Base-by-base conservation (phyloP, 2,329 filamentous ascomycete species). In the Capronia epimyces region DNA sequence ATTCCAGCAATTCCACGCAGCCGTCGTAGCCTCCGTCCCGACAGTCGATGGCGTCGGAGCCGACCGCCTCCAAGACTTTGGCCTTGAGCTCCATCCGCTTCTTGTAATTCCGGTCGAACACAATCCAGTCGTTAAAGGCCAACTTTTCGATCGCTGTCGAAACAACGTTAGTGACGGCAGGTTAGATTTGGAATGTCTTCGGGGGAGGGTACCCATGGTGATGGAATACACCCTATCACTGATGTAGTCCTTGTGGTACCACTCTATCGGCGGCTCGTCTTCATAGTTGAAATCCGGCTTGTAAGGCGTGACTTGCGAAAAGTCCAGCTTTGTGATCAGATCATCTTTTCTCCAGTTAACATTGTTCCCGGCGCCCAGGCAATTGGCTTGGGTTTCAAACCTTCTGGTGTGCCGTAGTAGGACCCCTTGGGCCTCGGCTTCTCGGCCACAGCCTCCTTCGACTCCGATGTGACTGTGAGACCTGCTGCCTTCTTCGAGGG, bases 1-100 rank as follows among this genome's bases (percentile, higher is more conserved):
- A 39, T 21, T 39, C 36, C 12, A 39, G 36, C 36, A 39, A n/a
- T 18, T 39, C 36, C 15, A 39, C 36, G 21, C 36, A 39, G 12
- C 36, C 36, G 21, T n/a, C 36, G 16, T 39, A 39, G n/a, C 36
- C 36, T 39, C 16, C 36, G 16, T 39, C 36, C 21, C 36, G 13
- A 9, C 36, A 39, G n/a, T 39, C 36, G 36, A 39, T 39, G 21
- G 36, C 36, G 36, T 39, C 36, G 16, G 36, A 39, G 10, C 36
- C 36, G 1, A 18, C 36, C 16, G 13, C 3, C 18, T n/a, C 36
- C 15, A 39, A 15, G n/a, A 39, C 36, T 18, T 39, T 39, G 36
- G 36, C 36, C 21, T 39, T 39, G 36, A 39, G 36, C 2, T 39
- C 36, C 36, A 39, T 39, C 12, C 36, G 16, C 16, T 39, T 39